phyloP scores from a whole-genome alignment of 345 rosid species.

The Euphorbia lathyris region DNA sequence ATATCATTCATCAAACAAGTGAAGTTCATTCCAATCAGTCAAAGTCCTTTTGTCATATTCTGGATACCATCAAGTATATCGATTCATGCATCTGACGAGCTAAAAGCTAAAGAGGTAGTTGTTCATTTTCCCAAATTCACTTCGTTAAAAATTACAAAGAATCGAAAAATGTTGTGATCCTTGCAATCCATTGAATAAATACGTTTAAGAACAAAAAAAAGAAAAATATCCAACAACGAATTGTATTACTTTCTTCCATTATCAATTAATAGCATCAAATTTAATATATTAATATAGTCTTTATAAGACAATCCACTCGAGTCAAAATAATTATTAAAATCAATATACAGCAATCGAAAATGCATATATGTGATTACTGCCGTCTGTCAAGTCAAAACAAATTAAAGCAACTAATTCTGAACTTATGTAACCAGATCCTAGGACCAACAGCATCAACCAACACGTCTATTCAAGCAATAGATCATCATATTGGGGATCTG shows the following conservation, averaged over 20 bases:
- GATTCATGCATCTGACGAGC: neutral
- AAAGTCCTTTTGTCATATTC: neutral
- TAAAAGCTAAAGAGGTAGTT: neutral
- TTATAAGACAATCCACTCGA: no score
- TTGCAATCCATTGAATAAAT: neutral
- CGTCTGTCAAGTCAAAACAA: neutral
- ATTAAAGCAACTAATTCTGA: neutral
- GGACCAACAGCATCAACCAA: conserved; percentile 1
- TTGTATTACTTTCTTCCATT: neutral
- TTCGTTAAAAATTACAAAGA: neutral
- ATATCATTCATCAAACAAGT: neutral
- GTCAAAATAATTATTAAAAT: neutral
- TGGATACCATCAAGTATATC: neutral
- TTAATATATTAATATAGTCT: neutral
- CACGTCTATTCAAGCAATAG: neutral
- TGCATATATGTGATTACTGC: neutral
- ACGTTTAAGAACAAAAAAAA: neutral
- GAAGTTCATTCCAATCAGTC: neutral
- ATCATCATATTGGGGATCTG: neutral
- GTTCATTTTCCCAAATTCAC: neutral
- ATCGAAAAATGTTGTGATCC: neutral
- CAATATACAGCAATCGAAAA: neutral
- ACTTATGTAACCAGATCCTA: neutral
- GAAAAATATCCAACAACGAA: neutral
- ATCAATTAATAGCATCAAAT: neutral